Percentiles rank a stretch among this genome's conserved stretches.
Conservation (phyloP, 2,329 filamentous ascomycete species). For the Zymoseptoria pseudotritici region DNA sequence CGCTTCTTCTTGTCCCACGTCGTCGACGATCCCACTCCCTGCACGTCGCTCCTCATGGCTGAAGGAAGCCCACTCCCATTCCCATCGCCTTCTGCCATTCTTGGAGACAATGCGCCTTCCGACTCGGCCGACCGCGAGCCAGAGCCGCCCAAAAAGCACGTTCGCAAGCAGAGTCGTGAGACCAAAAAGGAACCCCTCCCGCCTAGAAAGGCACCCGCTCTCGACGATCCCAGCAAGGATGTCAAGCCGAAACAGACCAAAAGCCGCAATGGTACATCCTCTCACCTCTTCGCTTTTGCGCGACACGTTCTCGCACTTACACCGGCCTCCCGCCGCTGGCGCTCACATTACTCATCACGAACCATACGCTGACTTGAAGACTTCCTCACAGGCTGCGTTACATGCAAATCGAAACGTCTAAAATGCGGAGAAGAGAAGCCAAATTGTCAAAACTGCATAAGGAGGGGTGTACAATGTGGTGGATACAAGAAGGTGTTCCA, state of each 20-base stretch:
- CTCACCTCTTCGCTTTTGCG: background rate
- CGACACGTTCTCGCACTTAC: background rate
- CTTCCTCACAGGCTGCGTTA: slow-evolving; percentile 54
- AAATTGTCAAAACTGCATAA: slow-evolving; percentile 32
- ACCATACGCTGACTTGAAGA: slow-evolving; percentile 16
- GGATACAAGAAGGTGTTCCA: slow-evolving; percentile 72
- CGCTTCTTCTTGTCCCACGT: background rate
- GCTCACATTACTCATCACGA: background rate
- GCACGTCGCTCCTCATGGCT: background rate
- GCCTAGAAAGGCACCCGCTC: slow-evolving; percentile 13
- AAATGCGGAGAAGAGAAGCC: slow-evolving; percentile 68
- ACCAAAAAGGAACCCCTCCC: slow-evolving; percentile 18
- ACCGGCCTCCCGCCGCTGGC: background rate
- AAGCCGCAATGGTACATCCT: slow-evolving; percentile 60
- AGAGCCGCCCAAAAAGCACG: slow-evolving; percentile 26
- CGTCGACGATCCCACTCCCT: background rate
- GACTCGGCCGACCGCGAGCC: slow-evolving; percentile 25
- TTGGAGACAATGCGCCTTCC: slow-evolving; percentile 22
- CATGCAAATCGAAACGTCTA: slow-evolving; percentile 64
- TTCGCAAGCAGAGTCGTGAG: slow-evolving; percentile 20
- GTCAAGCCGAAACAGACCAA: slow-evolving; percentile 65
- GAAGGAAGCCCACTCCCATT: slow-evolving; percentile 39
- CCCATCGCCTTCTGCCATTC: slow-evolving; percentile 52
- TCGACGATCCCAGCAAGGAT: slow-evolving; percentile 21
- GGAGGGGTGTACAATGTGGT: slow-evolving; percentile 58